Base-by-base conservation (phyloP, 2,329 filamentous ascomycete species). In the Venturia oleaginea region DNA sequence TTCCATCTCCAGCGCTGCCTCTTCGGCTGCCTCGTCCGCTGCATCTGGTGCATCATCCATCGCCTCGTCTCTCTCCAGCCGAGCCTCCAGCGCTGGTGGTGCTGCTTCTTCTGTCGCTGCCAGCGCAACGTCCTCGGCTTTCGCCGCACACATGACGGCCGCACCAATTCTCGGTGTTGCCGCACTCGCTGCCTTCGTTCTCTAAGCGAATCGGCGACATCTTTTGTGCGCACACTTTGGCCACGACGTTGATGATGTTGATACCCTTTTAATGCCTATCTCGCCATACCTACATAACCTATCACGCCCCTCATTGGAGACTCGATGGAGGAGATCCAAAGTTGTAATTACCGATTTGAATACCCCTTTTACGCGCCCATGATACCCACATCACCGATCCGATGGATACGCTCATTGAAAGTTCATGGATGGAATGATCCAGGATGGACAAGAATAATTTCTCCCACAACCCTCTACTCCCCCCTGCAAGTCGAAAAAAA, bases 131-230 rank as follows among this genome's bases (percentile, higher is more conserved):
- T 68, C 69, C 0, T 59, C 67, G 22, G 69, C 65, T 55, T 70
- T 65, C 40, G 69, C 67, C 64, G 72, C 73, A 43, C 67, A 74
- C 66, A 72, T 71, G 69, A 77, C 74, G 38, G 74, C 70, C 65
- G 68, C 74, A 30, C 74, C 75, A 42, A 61, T 76, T 43, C 71
- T 72, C 54, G 75, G 73, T 67, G 75, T 69, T 64, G 72, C 70
- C 30, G 65, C 65, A n/a, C 40, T 75, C 51, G 73, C 73, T 61
- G 74, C 74, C 62, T 69, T 72, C 67, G 67, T 76, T 66, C 67
- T 77, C 67, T 77, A 76, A 76, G 38, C 38, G 7, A n/a, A 6
- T 2, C 27, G 13, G 6, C 27, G 15, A 11, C 15, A 57, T 34
- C 6, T 34, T 4, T 19, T 22, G 11, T 34, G 27, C 24, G 27